Base-by-base conservation (phyloP, 1,139 yeast genomes). In the Blastobotrys elegans region DNA sequence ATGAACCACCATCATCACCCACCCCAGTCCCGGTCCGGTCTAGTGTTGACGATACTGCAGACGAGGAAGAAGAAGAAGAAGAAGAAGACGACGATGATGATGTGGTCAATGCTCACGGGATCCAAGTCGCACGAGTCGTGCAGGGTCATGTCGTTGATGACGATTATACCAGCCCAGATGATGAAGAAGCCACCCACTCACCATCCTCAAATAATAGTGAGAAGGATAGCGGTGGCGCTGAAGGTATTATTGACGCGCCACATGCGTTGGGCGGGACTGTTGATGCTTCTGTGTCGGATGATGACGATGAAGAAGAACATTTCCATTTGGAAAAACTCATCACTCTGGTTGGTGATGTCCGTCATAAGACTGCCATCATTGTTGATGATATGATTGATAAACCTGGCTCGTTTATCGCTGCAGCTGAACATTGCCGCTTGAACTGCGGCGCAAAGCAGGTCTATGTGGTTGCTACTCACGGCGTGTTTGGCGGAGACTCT, bases 81-180 rank as follows among this genome's bases (percentile, higher is more conserved):
- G 76, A 70, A 45, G 80, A 74, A 41, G 79, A 72, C 52, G 86
- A 80, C 54, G 85, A 79, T 54, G 87, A 81, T 55, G 79, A 80
- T 56, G 79, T 83, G 52, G 82, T 84, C 48, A 70, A 79, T 46
- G 76, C 83, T 5, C 81, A 86, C 39, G 96, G 92, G 57, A 80
- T 94, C 63, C 97, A 90, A 68, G 90, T 97, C 14, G 98, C 97
- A 6, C 78, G 98, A 67, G 83, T 94, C 44, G 92, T 94, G 40
- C 86, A 90, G 64, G 99, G 99, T 46, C 98, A 94, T 64, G 97
- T 94, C 58, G 95, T 94, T 31, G 95, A 87, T 60, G 97, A 89
- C 63, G 94, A 85, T 60, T 81, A 79, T 56, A 73, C 66, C 18
- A 63, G 63, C 21, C 68, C 68, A n/a, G 14, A n/a, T 24, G 18